These are phyloP conservation scores for Pythium biforme DNA, from an alignment of 352 stramenopile genomes.

Conservation along the genomic window DNA sequence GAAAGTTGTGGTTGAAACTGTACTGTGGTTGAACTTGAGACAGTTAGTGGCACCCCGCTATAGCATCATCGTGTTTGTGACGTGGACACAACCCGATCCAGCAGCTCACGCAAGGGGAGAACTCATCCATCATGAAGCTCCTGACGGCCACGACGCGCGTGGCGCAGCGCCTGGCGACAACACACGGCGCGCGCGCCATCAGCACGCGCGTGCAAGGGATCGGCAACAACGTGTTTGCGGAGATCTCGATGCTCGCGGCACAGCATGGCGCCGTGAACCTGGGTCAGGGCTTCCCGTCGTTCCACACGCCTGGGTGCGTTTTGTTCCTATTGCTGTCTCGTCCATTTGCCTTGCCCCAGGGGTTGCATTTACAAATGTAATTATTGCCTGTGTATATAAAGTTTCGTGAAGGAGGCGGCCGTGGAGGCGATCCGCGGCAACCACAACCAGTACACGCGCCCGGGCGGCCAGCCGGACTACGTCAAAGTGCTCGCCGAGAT, in stretches of 20 bases:
- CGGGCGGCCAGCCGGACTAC: slow-evolving; percentile 76
- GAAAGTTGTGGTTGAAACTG: too few relatives aligned
- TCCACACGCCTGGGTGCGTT: slow-evolving; percentile 76
- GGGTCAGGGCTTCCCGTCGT: slow-evolving; percentile 96
- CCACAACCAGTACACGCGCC: slow-evolving; percentile 90
- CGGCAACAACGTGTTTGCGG: slow-evolving; percentile 81
- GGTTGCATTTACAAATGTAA: neutral
- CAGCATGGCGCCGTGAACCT: slow-evolving; percentile 91
- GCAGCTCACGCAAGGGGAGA: neutral
- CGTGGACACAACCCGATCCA: neutral
- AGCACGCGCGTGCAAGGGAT: slow-evolving; percentile 63
- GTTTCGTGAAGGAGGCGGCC: slow-evolving; percentile 88
- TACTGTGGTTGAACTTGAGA: neutral
- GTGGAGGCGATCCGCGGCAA: slow-evolving; percentile 76
- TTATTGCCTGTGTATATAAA: slow-evolving; percentile 11
- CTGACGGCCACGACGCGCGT: neutral
- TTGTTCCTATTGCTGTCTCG: neutral
- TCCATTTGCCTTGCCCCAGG: neutral
- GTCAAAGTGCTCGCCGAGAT: slow-evolving; percentile 77
- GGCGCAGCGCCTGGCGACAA: neutral
- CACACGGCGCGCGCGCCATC: slow-evolving; percentile 32
- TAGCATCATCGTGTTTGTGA: neutral
- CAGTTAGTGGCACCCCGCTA: neutral
- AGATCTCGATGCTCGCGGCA: slow-evolving; percentile 84
- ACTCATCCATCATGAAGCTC: neutral